Base-by-base conservation (phyloP, 768 basidiomycete genomes). In the Mycena epipterygia region DNA sequence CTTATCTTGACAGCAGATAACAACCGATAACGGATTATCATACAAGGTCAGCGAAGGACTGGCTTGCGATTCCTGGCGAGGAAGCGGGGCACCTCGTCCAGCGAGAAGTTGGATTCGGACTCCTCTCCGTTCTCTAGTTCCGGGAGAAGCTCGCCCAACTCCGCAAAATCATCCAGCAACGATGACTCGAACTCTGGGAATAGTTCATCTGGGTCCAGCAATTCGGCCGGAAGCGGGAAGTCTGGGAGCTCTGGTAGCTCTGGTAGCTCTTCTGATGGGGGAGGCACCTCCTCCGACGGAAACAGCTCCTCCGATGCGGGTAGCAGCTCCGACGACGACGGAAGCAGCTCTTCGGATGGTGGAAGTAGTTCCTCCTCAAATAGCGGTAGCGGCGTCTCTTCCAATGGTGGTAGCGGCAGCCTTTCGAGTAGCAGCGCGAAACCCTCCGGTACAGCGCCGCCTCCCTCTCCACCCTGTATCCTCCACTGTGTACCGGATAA, bases 401-500 rank as follows among this genome's bases (percentile, higher is more conserved):
- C 39, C 19, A 42, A 16, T 9, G 32, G 33, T 46, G 19, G 19
- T n/a, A 49, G 25, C 12, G n/a, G 27, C n/a, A 21, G 23, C 27
- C 44, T 41, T 14, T 49, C 55, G 3, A 30, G 29, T 32, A 65
- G 30, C 32, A 17, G 29, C 44, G 4, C 29, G 2, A 23, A 19
- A 11, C 51, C 39, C 9, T 48, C 41, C 12, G 5, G 30, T 21
- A 14, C 21, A n/a, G n/a, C 14, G 21, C 29, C 53, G 29, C 33
- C 52, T 2, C 39, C 41, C 5, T 14, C 73, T 25, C 42, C 58
- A 13, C 58, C 41, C 19, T 70, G 61, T 39, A n/a, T 66, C 35
- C 9, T 35, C 19, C 30, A 41, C 53, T 76, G 76, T 33, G 71
- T 76, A 4, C 76, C 67, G 32, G 81, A 85, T 64, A 84, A 84